Evolutionary conservation across 2,329 filamentous ascomycete species (phyloP), one percentile per base, ranked within the genome.

Genomic region (Penicillium frequentans): DNA sequence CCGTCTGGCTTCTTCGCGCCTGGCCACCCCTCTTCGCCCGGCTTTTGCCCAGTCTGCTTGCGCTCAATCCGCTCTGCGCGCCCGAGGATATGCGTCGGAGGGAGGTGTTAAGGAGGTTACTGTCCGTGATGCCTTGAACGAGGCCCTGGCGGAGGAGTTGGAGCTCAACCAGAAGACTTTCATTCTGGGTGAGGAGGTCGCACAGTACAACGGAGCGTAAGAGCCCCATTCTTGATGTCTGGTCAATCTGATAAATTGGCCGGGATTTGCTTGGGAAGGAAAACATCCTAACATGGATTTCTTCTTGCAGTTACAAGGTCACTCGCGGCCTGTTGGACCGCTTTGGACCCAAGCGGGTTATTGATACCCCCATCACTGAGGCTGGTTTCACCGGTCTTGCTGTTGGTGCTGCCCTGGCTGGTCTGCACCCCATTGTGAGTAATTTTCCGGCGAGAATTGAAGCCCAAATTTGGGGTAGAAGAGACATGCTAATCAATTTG

Each of bases 361-460:
- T 99, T 73, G 95, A 99, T 79, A 96, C 90, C 64, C 95, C 95
- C 73, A 99, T 99, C 80, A 99, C 95, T 60, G 95, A 99, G 81
- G 93, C 90, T 70, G 95, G 95, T 70, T 99, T 99, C 83, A 84
- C 83, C 73, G 95, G 95, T 84, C 84, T 99, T 62, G 93, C 93
- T 53, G 89, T 98, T 64, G 95, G 95, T 79, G 91, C 95, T 75
- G 95, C 95, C 60, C 86, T 99, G 70, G 93, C 92, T 75, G 95
- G 95, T 65, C 85, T 99, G 69, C 90, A 96, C 81, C 95, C 95
- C 60, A 86, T 99, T 68, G 91, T 96, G 83, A 83, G 91, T 86
- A 35, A 49, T 54, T 45, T 54, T 43, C 52, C 26, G 59, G 44
- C 44, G 43, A 47, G 31, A 23, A 3, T 33, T 42, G 43, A 29